phyloP scores from a whole-genome alignment of 2,329 filamentous ascomycete genomes.

The Acrocalymma vagum region DNA sequence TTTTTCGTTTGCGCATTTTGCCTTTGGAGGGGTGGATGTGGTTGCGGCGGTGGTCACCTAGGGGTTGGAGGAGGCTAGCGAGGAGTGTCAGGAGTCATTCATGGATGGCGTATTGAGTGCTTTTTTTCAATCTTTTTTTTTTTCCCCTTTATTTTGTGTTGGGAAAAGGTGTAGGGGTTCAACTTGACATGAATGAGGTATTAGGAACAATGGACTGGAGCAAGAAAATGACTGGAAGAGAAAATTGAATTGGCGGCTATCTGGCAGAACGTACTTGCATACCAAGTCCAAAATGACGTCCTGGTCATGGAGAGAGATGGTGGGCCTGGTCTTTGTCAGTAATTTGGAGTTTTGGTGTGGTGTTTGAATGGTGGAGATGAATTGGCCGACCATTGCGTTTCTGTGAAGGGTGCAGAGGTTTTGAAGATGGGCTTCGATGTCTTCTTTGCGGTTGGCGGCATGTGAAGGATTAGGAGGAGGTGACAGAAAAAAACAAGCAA shows the following conservation, averaged over 20 bases:
- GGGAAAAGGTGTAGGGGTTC: too few relatives aligned
- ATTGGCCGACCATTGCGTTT: slow-evolving; percentile 65
- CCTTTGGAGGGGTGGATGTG: slow-evolving; percentile 68
- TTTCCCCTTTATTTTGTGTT: too few relatives aligned
- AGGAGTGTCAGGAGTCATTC: slow-evolving; percentile 16
- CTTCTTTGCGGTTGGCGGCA: slow-evolving; percentile 35
- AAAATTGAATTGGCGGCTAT: not conserved
- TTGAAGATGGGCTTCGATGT: slow-evolving; percentile 66
- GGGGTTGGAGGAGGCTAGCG: slow-evolving; percentile 67
- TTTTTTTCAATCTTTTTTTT: slow-evolving; percentile 6
- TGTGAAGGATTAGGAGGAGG: too few relatives aligned
- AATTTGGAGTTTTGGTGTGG: too few relatives aligned
- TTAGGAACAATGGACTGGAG: too few relatives aligned
- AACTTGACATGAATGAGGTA: too few relatives aligned
- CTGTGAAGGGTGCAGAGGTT: slow-evolving; percentile 71
- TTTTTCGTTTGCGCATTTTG: slow-evolving; percentile 61
- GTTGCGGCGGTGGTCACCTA: slow-evolving; percentile 68
- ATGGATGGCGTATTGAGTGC: slow-evolving; percentile 4
- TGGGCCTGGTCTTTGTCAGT: slow-evolving; percentile 62
- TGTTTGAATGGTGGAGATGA: not conserved
- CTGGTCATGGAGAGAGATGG: slow-evolving; percentile 66
- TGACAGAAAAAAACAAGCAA: too few relatives aligned
- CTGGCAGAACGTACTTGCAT: slow-evolving; percentile 63
- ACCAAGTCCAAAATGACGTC: slow-evolving; percentile 72
- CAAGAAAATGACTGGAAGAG: too few relatives aligned